Percentiles rank a stretch among this genome's conserved stretches.
Conservation (phyloP, 345 rosid species). For the Gossypium arboreum region DNA sequence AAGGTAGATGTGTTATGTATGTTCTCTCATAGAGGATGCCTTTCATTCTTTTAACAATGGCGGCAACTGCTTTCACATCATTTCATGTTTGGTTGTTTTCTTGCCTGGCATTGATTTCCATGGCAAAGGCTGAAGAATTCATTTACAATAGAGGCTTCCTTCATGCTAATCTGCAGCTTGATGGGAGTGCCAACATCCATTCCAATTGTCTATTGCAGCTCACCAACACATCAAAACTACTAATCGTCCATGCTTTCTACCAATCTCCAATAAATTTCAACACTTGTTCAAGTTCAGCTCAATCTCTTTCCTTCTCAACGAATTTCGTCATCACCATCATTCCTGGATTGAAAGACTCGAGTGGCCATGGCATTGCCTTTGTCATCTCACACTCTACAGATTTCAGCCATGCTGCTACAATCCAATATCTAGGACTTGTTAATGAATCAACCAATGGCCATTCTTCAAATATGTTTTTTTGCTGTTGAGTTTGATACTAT, state of each 20-base stretch:
- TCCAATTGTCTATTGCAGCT: background rate
- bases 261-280: background rate
- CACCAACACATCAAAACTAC: background rate
- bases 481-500: background rate
- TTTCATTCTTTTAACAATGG: background rate
- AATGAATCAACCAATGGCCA: background rate
- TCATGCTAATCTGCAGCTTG: background rate
- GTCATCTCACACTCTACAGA: background rate
- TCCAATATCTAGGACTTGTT: background rate
- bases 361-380: background rate
- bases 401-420: background rate
- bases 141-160: background rate
- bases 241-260: background rate
- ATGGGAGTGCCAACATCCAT: background rate
- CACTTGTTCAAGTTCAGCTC: background rate
- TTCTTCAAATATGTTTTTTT: background rate
- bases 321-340: background rate
- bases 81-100: background rate
- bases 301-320: background rate
- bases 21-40: background rate
- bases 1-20: background rate
- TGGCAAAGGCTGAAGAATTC: background rate
- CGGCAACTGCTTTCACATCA: background rate
- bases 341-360: background rate
- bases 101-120: background rate